A percentile compares a stretch with the other conserved stretches of the same genome.
These are phyloP conservation scores for Aurantiochytrium sp. DNA, from an alignment of 108 stramenopile species.

Conservation along the genomic window DNA sequence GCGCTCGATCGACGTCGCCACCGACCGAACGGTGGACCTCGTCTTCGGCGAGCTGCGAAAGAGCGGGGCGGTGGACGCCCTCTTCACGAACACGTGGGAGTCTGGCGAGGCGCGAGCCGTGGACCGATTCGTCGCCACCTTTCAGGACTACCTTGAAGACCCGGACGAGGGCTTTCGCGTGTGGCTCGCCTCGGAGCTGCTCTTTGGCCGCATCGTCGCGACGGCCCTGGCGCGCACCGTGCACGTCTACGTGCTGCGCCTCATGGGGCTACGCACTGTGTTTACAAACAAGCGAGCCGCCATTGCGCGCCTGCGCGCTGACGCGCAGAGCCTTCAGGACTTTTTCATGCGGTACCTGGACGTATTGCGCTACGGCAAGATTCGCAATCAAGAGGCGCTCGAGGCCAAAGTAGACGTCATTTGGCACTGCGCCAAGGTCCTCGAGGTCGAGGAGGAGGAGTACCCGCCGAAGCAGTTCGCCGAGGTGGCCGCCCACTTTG, in stretches of 20 bases:
- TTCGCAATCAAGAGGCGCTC: not conserved
- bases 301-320: not conserved
- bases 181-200: constrained; percentile 4
- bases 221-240: not conserved
- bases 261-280: not conserved
- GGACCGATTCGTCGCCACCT: not conserved
- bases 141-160: constrained; percentile 12
- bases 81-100: not conserved
- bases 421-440: not conserved
- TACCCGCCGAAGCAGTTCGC: not conserved
- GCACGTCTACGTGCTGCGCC: not conserved
- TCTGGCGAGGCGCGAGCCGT: not conserved
- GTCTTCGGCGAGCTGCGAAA: not conserved
- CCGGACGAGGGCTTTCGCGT: not conserved
- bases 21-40: not conserved
- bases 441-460: not conserved
- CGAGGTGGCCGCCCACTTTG: not conserved
- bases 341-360: not conserved
- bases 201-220: constrained; percentile 14
- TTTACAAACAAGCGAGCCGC: not conserved
- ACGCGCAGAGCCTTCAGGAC: not conserved
- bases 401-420: not conserved
- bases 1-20: not conserved
- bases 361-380: not conserved
- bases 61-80: not conserved